A percentile compares a stretch with the other conserved stretches of the same genome.
These are phyloP conservation scores for Aphanomyces cochlioides DNA, from an alignment of 352 stramenopile species.

Conservation along the genomic window DNA sequence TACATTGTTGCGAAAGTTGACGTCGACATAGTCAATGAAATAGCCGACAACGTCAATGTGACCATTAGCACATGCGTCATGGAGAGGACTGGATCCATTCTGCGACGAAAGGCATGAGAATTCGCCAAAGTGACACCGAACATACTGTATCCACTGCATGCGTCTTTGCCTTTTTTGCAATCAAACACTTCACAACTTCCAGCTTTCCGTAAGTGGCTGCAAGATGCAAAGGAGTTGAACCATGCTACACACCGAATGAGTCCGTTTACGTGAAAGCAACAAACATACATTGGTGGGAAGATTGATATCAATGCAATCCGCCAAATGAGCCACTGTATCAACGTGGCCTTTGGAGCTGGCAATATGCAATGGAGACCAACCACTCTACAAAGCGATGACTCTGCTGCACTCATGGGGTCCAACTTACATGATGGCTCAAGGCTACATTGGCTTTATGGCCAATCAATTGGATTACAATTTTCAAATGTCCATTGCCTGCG, in stretches of 20 bases:
- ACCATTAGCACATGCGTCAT: constrained; percentile 17
- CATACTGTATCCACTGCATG: constrained; percentile 4
- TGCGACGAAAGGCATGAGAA: constrained; percentile 10
- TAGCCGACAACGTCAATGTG: constrained; percentile 9
- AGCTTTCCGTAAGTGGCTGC: constrained; percentile 13
- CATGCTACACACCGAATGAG: constrained; percentile 10
- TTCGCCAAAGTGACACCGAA: not conserved
- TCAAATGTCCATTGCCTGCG: constrained; percentile 20
- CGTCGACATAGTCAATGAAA: not conserved
- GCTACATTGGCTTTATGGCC: not conserved
- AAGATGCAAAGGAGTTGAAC: constrained; percentile 9
- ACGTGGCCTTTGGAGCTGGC: constrained; percentile 12
- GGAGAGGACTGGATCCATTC: constrained; percentile 14
- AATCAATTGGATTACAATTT: not conserved
- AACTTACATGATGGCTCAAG: not conserved
- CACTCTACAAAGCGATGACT: constrained; percentile 14
- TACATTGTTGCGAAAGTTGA: constrained; percentile 20
- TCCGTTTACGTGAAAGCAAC: not conserved
- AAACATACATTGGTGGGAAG: constrained; percentile 13
- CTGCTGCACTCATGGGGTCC: no score
- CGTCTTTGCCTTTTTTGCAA: not conserved
- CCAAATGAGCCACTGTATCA: not conserved
- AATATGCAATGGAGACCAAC: constrained; percentile 19
- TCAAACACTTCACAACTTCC: constrained; percentile 15
- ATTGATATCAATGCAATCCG: not conserved